A percentile compares a stretch with the other conserved stretches of the same genome.
These are phyloP conservation scores for Glycine tomentella DNA, from an alignment of 306 rosid species.

Conservation along the genomic window DNA sequence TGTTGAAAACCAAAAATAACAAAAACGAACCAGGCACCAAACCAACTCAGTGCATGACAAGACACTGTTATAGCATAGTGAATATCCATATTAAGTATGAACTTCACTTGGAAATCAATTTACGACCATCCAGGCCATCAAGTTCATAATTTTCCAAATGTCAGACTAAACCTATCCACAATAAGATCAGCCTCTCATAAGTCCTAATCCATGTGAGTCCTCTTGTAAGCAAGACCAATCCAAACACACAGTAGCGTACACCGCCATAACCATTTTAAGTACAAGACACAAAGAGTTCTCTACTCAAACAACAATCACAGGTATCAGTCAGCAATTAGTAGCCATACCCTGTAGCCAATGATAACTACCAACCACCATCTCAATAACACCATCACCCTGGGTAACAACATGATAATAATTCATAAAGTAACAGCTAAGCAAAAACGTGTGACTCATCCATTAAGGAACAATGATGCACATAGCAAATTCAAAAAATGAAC, in stretches of 20 bases:
- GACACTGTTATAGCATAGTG: neutral
- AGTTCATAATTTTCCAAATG: neutral
- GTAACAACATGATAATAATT: neutral
- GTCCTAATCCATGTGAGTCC: neutral
- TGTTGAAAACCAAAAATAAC: slow-evolving; percentile 23
- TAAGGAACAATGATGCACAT: neutral
- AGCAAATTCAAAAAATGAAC: too few relatives aligned
- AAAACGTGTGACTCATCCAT: neutral
- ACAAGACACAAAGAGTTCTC: neutral
- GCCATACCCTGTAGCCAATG: neutral
- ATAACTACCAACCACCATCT: slow-evolving; percentile 25
- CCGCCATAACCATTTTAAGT: neutral
- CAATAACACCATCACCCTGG: neutral
- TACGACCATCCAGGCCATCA: too few relatives aligned
- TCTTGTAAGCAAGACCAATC: slow-evolving; percentile 16
- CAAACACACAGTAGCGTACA: neutral
- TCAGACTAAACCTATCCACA: neutral
- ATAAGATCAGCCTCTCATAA: neutral
- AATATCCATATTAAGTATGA: slow-evolving; percentile 1
- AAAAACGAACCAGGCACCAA: slow-evolving; percentile 2
- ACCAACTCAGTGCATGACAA: slow-evolving; percentile 11
- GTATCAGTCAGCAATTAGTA: slow-evolving; percentile 15
- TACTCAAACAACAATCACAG: neutral
- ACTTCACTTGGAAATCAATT: neutral
- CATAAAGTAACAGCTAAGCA: slow-evolving; percentile 1